Evolutionary conservation across 2,329 filamentous ascomycete species (phyloP).

Genomic region (Ophiocordyceps unilateralis): DNA sequence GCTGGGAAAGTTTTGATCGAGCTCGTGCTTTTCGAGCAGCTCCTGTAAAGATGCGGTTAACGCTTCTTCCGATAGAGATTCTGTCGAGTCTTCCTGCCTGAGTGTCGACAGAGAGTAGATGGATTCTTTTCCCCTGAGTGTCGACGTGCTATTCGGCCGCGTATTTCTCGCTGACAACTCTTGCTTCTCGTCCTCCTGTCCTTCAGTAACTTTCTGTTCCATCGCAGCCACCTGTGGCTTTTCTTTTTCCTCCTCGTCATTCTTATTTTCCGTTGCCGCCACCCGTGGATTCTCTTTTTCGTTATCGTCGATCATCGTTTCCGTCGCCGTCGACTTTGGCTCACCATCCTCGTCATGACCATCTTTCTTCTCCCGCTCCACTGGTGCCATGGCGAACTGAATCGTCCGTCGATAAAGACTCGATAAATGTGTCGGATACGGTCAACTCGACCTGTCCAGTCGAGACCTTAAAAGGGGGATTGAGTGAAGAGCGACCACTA

Average conservation of each 20-base stretch:
- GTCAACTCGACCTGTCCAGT: too few species aligned
- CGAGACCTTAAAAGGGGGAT: too few species aligned
- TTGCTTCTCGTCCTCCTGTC: not conserved
- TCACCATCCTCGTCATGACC: not conserved
- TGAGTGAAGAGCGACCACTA: too few species aligned
- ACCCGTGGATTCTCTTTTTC: too few species aligned
- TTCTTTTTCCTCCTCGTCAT: too few species aligned
- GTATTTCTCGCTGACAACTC: not conserved
- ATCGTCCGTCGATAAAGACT: not conserved
- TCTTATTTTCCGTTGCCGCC: too few species aligned
- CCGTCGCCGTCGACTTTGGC: not conserved
- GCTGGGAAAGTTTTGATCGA: conserved; percentile 29
- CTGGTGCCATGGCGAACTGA: not conserved
- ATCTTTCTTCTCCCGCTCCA: not conserved
- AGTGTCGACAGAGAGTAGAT: not conserved
- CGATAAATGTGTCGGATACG: too few species aligned
- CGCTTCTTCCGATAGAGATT: not conserved
- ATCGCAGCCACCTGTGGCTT: too few species aligned
- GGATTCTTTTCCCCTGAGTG: not conserved
- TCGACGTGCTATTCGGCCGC: not conserved
- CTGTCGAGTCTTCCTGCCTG: not conserved
- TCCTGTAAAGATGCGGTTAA: conserved; percentile 3
- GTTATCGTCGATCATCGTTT: not conserved
- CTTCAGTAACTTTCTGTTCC: too few species aligned
- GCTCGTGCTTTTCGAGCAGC: conserved; percentile 22